Evolutionary conservation across 108 stramenopile species (phyloP), one percentile per base, ranked within the genome.

Genomic region (Cylindrotheca fusiformis): DNA sequence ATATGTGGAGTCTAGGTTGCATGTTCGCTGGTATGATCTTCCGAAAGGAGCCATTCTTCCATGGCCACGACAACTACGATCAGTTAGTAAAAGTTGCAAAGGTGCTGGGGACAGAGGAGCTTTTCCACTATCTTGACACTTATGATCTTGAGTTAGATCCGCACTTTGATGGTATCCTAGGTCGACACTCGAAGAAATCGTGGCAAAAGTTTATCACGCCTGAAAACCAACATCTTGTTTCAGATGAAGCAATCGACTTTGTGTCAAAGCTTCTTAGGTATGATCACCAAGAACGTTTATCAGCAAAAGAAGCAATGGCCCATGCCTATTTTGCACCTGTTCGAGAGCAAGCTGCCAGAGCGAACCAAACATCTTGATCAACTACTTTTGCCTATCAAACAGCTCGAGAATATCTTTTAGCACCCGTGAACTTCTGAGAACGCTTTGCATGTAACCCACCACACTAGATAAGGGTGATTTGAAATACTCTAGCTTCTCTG

Each of bases 21-120:
- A 99, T 99, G 99, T 96, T 98, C 75, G 94, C 97, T 1, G 97
- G 99, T 23, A 99, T 99, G 99, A 96, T 99, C 67, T 99, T 99
- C 77, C 87, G 97, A 66, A 98, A 98, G 84, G 99, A 96, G 65
- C 96, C 96, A 3, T 98, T 97, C 85, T 98, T 99, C 74, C 96
- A 97, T 65, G 97, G 98, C 29, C 96, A 96, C 63, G 96, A 99
- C 71, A 99, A 99, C 72, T 98, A 99, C 71, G 98, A 99, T 76
- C 98, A 99, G 86, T 83, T 99, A 21, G 97, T 99, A 24, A 95
- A 96, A 68, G 96, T 97, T 79, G 96, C 96, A 72, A 97, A 97
- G 74, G 98, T 99, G 22, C 76, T 99, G 58, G 98, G 98, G 26
- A 99, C 98, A 1, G 97, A 98, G 46, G 97, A 97, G 64, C 82